Percentiles rank a stretch among this genome's conserved stretches.
Evolutionary conservation across 108 stramenopile genomes (phyloP).

Genomic region (Pseudonitzschia multistriata): DNA sequence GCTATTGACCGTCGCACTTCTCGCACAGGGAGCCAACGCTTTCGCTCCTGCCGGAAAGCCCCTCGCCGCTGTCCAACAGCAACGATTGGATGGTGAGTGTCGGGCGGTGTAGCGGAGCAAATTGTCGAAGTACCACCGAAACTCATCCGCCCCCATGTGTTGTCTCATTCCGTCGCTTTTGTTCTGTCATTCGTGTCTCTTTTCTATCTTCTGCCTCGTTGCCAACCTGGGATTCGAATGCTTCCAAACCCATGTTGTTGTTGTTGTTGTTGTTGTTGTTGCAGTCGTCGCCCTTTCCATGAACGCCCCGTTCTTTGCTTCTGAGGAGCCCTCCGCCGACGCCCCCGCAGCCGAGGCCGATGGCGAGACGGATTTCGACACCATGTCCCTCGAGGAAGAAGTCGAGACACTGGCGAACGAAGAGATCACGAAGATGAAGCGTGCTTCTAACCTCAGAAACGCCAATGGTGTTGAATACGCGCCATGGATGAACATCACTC

Average conservation of each 20-base stretch:
- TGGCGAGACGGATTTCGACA: conserved; percentile 3
- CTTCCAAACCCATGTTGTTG: too few species aligned
- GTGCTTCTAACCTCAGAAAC: conserved; percentile 73
- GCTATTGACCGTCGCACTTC: conserved; percentile 2
- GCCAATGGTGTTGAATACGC: conserved; percentile 82
- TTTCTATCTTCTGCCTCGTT: neutral
- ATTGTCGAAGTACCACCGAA: too few species aligned
- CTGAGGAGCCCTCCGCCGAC: neutral
- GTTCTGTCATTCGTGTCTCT: neutral
- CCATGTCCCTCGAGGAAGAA: conserved; percentile 61
- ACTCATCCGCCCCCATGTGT: too few species aligned
- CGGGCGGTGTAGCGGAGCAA: too few species aligned
- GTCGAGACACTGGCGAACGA: conserved; percentile 60
- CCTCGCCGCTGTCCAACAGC: conserved; percentile 1
- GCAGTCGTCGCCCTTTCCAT: neutral
- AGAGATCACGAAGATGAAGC: conserved; percentile 61
- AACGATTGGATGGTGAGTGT: conserved; percentile 2
- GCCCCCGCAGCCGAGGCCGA: neutral
- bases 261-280: neutral
- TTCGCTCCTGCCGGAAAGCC: conserved; percentile 18
- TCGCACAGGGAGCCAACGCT: conserved; percentile 9
- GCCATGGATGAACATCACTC: conserved; percentile 86
- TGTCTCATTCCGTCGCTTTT: neutral
- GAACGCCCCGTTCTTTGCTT: conserved; percentile 22
- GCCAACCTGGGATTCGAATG: too few species aligned